A percentile compares a stretch with the other conserved stretches of the same genome.
Evolutionary conservation across 2,329 filamentous ascomycete genomes (phyloP).

Genomic region (Colletotrichum falcatum): DNA sequence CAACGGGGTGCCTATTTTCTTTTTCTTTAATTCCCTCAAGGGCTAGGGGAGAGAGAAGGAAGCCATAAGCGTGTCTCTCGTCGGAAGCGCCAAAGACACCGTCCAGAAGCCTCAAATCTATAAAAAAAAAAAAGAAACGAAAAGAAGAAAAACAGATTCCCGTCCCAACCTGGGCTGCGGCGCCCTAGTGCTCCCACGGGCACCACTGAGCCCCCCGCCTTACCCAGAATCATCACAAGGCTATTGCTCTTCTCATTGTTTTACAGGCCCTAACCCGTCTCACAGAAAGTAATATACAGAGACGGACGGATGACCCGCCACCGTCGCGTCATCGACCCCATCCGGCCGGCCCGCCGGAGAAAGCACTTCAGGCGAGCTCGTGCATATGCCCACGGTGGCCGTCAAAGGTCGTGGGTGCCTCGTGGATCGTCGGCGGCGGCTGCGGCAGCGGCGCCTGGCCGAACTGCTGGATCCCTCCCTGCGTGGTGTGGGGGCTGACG

Average conservation of each 20-base stretch:
- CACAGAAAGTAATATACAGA: not conserved
- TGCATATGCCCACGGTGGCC: constrained; percentile 56
- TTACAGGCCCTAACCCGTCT: not conserved
- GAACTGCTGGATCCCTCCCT: constrained; percentile 42
- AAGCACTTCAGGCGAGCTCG: constrained; percentile 51
- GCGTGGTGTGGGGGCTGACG: constrained; percentile 39
- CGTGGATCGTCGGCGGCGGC: constrained; percentile 48
- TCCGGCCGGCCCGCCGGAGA: not conserved
- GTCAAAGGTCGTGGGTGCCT: constrained; percentile 53
- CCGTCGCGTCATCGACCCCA: too few species aligned
- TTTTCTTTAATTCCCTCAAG: too few species aligned
- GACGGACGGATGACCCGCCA: not conserved
- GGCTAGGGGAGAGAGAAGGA: too few species aligned
- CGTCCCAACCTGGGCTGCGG: not conserved
- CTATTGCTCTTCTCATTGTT: not conserved
- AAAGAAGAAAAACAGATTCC: not conserved
- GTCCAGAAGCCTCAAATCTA: not conserved
- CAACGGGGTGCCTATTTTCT: too few species aligned
- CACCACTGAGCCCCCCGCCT: not conserved
- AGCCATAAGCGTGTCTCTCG: too few species aligned
- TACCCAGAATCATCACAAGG: not conserved
- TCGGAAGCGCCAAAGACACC: not conserved
- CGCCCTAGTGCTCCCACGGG: not conserved
- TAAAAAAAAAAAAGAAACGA: not conserved
- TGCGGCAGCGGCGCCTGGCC: constrained; percentile 42